A percentile compares a stretch with the other conserved stretches of the same genome.
These are phyloP conservation scores for Fusarium sp. DNA, from an alignment of 2,329 filamentous ascomycete genomes.

Conservation along the genomic window DNA sequence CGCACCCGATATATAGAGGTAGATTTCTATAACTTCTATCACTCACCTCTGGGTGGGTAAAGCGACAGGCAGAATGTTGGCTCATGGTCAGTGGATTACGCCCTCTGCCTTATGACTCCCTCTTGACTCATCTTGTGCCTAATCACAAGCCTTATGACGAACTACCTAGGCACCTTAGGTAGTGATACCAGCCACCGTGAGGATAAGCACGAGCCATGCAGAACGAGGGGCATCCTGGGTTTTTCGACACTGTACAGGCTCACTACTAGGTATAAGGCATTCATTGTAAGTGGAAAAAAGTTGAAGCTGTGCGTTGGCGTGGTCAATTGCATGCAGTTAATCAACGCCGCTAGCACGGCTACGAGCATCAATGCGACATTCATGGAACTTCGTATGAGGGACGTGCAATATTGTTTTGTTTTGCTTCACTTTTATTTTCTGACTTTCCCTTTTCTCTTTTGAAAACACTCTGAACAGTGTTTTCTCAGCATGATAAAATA, in stretches of 20 bases:
- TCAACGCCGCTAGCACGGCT: conserved; percentile 20
- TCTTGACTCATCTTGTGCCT: conserved; percentile 1
- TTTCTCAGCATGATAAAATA: conserved; percentile 28
- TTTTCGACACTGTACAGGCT: conserved; percentile 41
- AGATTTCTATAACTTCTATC: background rate
- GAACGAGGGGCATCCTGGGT: conserved; percentile 18
- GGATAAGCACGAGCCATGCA: conserved; percentile 32
- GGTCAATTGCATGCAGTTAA: conserved; percentile 34
- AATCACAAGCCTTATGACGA: conserved; percentile 14
- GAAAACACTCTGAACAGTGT: background rate
- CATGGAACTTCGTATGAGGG: conserved; percentile 13
- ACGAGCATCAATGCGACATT: conserved; percentile 27
- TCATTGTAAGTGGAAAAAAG: conserved; percentile 14
- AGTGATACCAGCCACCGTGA: conserved; percentile 19
- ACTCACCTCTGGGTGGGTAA: background rate
- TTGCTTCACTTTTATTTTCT: background rate
- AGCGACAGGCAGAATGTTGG: background rate
- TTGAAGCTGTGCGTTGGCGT: conserved; percentile 20
- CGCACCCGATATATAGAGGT: conserved; percentile 6
- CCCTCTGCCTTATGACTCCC: conserved; percentile 7
- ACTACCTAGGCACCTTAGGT: conserved; percentile 5
- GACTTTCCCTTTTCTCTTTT: background rate
- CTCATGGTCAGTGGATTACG: background rate
- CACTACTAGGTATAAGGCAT: conserved; percentile 7
- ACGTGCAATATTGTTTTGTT: conserved; percentile 13